A percentile compares a stretch with the other conserved stretches of the same genome.
phyloP scores from a whole-genome alignment of 2,329 filamentous ascomycete genomes.

The Monosporascus sp. region DNA sequence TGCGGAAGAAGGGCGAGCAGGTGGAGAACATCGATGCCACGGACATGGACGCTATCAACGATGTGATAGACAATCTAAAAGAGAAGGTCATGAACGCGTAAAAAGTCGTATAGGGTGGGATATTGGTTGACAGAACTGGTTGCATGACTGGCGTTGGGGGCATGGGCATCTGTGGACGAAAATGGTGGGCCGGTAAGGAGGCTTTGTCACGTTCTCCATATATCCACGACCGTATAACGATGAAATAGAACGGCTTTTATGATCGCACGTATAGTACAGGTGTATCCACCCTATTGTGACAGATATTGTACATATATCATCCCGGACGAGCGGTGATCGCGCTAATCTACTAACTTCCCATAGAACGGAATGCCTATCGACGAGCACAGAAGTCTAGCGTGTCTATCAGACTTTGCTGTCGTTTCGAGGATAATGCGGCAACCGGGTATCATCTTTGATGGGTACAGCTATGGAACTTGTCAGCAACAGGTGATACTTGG shows the following conservation, averaged over 20 bases:
- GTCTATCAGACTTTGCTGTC: constrained; percentile 75
- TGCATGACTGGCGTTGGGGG: constrained; percentile 10
- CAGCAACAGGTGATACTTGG: neutral
- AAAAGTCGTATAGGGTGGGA: neutral
- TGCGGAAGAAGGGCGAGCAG: constrained; percentile 50
- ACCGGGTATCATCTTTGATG: constrained; percentile 71
- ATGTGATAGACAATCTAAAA: constrained; percentile 62
- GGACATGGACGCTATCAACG: constrained; percentile 84
- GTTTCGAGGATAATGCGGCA: constrained; percentile 81
- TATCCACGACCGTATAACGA: neutral
- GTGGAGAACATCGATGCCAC: constrained; percentile 65
- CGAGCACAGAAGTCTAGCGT: constrained; percentile 71
- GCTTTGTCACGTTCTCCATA: neutral
- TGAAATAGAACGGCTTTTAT: neutral
- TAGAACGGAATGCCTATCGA: constrained; percentile 75
- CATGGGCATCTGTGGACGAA: neutral
- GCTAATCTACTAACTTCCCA: constrained; percentile 54
- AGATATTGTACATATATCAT: constrained; percentile 12
- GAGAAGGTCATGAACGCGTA: constrained; percentile 38
- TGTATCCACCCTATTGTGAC: constrained; percentile 13
- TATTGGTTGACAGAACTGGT: neutral
- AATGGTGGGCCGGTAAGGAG: neutral
- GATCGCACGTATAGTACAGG: constrained; percentile 17
- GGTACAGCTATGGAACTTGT: constrained; percentile 45
- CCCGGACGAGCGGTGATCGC: constrained; percentile 5